These are phyloP conservation scores for Acanthamoeba triangularis DNA, from an alignment of 208 protist genomes.

Conservation along the genomic window DNA sequence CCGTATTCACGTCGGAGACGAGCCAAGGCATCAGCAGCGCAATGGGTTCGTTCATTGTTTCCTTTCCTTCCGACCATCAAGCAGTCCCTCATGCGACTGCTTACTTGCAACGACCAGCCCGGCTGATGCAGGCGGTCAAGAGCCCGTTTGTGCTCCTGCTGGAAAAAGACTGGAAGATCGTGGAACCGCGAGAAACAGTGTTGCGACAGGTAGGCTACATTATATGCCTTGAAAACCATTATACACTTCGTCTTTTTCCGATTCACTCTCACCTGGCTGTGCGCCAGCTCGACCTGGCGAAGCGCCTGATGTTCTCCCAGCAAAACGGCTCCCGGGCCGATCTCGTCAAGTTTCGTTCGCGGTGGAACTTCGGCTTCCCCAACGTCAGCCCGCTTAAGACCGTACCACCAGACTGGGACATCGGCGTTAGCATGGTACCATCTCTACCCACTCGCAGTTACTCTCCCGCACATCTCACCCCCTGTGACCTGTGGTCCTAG, in stretches of 20 bases:
- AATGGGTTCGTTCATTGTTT: background rate
- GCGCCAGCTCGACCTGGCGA: conserved; percentile 24
- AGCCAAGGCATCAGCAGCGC: too few species aligned
- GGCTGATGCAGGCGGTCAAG: conserved; percentile 26
- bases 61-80: background rate
- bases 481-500: background rate
- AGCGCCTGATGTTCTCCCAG: background rate
- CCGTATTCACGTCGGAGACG: too few species aligned
- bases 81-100: background rate
- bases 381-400: conserved; percentile 39
- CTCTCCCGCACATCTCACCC: background rate
- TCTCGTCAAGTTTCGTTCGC: conserved; percentile 56
- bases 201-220: background rate
- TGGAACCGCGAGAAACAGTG: background rate
- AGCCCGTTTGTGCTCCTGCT: conserved; percentile 49
- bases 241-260: background rate
- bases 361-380: conserved; percentile 23
- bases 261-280: too few species aligned
- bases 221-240: background rate
- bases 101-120: background rate
- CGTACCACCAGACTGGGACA: conserved; percentile 14
- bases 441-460: background rate
- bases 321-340: conserved; percentile 25
- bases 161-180: conserved; percentile 62
- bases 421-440: conserved; percentile 33